Conservation (phyloP, 192 early-diverging fungal species). For the Mortierella claussenii region DNA sequence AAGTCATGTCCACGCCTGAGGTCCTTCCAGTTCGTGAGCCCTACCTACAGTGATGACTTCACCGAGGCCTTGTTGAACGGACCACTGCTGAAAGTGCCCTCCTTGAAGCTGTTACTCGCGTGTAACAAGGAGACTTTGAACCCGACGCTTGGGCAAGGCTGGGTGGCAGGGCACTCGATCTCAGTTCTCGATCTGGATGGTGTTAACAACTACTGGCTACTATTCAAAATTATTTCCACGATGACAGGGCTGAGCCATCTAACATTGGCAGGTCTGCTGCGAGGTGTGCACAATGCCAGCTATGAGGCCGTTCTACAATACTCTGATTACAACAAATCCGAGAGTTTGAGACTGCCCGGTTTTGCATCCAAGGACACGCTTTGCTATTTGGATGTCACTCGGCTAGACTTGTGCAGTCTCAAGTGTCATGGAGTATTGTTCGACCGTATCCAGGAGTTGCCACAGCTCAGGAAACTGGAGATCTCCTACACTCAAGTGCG, state of each 20-base stretch:
- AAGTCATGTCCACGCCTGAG: conserved; percentile 7
- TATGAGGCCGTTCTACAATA: not conserved
- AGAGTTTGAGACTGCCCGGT: not conserved
- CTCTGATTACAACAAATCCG: not conserved
- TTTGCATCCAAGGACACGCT: conserved; percentile 6
- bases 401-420: conserved; percentile 1
- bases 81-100: not conserved
- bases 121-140: not conserved
- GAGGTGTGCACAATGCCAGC: not conserved
- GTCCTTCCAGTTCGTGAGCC: conserved; percentile 9
- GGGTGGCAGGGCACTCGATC: not conserved
- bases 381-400: conserved; percentile 14
- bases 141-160: not conserved
- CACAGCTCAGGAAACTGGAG: conserved; percentile 6
- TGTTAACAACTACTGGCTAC: not conserved
- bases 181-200: not conserved
- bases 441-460: conserved; percentile 3
- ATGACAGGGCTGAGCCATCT: conserved; percentile 8
- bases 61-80: not conserved
- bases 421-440: conserved; percentile 10
- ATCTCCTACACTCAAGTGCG: conserved; percentile 3
- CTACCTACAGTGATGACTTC: not conserved
- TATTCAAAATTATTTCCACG: conserved; percentile 3
- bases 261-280: not conserved
- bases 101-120: not conserved